These are phyloP conservation scores for Talaromyces verruculosus DNA, from an alignment of 2,329 filamentous ascomycete genomes.

Conservation along the genomic window DNA sequence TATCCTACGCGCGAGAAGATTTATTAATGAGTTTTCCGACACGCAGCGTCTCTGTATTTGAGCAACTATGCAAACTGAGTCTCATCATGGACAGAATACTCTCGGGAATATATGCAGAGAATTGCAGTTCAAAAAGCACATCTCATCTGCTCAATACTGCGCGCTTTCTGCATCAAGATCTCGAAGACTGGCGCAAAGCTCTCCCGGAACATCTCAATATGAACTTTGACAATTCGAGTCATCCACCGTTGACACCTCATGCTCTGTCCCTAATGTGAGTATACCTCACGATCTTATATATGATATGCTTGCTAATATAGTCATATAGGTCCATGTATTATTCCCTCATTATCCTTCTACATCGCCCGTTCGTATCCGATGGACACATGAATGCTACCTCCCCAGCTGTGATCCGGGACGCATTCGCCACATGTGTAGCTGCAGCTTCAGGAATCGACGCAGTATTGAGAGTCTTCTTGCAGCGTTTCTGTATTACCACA, in stretches of 20 bases:
- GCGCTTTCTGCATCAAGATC: slow-evolving; percentile 8
- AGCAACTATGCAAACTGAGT: slow-evolving; percentile 15
- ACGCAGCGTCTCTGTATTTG: slow-evolving; percentile 16
- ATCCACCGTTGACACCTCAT: slow-evolving; percentile 14
- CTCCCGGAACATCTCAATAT: slow-evolving; percentile 14
- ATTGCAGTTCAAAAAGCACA: slow-evolving; percentile 4
- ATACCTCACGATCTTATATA: not conserved
- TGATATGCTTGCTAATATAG: not conserved
- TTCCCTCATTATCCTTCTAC: slow-evolving; percentile 25
- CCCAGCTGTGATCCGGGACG: slow-evolving; percentile 27
- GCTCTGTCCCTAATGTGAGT: slow-evolving; percentile 15
- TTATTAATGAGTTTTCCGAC: slow-evolving; percentile 2
- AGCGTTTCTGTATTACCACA: slow-evolving; percentile 43
- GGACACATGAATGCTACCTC: slow-evolving; percentile 14
- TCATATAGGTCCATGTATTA: slow-evolving; percentile 15
- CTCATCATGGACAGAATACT: slow-evolving; percentile 19
- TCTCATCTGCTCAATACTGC: slow-evolving; percentile 8
- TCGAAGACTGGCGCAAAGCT: slow-evolving; percentile 6
- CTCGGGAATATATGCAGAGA: slow-evolving; percentile 14
- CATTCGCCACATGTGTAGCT: slow-evolving; percentile 35
- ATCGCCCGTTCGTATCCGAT: slow-evolving; percentile 22
- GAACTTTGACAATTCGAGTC: not conserved
- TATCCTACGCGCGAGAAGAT: slow-evolving; percentile 3
- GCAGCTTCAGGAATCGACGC: slow-evolving; percentile 40
- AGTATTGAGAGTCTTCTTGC: slow-evolving; percentile 38